A percentile compares a stretch with the other conserved stretches of the same genome.
Evolutionary conservation across 768 basidiomycete genomes (phyloP).

Genomic region (Boletus pseudo-olivaceus): DNA sequence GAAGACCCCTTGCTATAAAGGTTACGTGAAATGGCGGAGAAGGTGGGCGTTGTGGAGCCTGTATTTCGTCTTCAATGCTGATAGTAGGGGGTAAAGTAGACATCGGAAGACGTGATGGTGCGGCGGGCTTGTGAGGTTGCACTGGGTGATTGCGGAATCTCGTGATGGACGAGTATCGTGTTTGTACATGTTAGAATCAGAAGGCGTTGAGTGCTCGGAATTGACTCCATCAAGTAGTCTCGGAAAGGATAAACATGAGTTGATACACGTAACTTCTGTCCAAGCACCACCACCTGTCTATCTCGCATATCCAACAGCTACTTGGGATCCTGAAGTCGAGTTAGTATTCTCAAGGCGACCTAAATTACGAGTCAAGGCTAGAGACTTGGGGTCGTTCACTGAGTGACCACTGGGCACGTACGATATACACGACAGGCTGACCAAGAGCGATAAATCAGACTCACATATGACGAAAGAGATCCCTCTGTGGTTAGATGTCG

Average conservation of each 20-base stretch:
- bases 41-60: constrained; percentile 56
- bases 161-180: constrained; percentile 2
- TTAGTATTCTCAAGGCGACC: not conserved
- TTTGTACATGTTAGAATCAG: constrained; percentile 27
- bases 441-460: not conserved
- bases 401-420: not conserved
- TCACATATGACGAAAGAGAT: constrained; percentile 15
- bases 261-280: not conserved
- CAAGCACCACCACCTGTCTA: not conserved
- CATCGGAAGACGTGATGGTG: constrained; percentile 13
- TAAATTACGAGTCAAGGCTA: not conserved
- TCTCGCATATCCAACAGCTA: not conserved
- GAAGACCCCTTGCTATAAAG: constrained; percentile 65
- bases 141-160: not conserved
- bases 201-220: constrained; percentile 1
- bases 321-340: not conserved
- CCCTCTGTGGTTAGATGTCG: constrained; percentile 59
- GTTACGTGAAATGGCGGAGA: constrained; percentile 73
- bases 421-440: not conserved
- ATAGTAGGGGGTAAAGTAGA: constrained; percentile 20
- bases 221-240: too few species aligned
- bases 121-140: not conserved
- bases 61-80: constrained; percentile 54
- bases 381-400: not conserved
- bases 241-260: not conserved